Evolutionary conservation across 345 rosid species (phyloP).

Genomic region (Adansonia digitata): DNA sequence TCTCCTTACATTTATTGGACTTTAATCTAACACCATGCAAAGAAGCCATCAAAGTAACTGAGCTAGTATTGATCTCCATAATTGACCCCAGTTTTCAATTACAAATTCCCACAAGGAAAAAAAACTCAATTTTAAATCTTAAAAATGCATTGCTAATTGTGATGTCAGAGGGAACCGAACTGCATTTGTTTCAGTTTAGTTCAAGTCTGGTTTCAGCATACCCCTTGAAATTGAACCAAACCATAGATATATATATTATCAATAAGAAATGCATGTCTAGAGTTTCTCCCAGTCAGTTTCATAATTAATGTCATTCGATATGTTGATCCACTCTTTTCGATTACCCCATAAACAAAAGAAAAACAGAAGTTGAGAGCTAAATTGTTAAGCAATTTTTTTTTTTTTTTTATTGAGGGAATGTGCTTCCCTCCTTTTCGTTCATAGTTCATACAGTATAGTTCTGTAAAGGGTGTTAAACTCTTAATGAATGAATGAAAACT

Average conservation of each 20-base stretch:
- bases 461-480: conserved; percentile 11
- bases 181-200: neutral
- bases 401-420: conserved; percentile 9
- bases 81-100: neutral
- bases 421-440: neutral
- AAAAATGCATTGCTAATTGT: no score
- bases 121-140: no score
- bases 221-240: neutral
- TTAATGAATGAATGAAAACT: conserved; percentile 11
- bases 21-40: neutral
- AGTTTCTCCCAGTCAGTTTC: neutral
- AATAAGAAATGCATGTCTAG: neutral
- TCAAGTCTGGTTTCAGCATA: neutral
- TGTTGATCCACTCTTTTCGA: neutral
- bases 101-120: neutral
- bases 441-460: conserved; percentile 22
- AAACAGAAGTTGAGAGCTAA: neutral
- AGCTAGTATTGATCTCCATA: neutral
- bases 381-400: neutral
- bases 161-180: neutral
- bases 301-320: neutral
- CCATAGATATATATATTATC: neutral
- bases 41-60: neutral
- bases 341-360: neutral
- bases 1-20: neutral